Percentiles rank a stretch among this genome's conserved stretches.
Conservation (phyloP, 2,329 filamentous ascomycete species). For the Paracamarosporium sp. region DNA sequence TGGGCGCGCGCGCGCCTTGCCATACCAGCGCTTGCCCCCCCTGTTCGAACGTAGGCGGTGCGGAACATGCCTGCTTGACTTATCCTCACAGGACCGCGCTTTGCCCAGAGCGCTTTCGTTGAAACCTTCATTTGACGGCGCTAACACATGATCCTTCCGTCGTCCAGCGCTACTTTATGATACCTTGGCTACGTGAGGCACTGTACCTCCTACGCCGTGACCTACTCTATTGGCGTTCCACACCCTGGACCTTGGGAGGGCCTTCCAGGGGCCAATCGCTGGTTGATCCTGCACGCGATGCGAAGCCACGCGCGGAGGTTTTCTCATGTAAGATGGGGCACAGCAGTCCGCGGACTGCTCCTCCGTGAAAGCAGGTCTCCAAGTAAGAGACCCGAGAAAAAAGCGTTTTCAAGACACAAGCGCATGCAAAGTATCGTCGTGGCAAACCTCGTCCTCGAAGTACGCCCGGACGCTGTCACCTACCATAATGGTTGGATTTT, state of each 20-base stretch:
- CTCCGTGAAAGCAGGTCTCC: constrained; percentile 15
- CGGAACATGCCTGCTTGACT: constrained; percentile 30
- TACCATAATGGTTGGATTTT: constrained; percentile 47
- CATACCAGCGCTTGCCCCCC: constrained; percentile 38
- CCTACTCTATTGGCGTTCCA: constrained; percentile 28
- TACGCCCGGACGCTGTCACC: constrained; percentile 43
- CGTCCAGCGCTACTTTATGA: constrained; percentile 27
- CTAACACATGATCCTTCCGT: constrained; percentile 31
- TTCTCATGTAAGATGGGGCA: constrained; percentile 22
- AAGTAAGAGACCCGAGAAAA: constrained; percentile 19
- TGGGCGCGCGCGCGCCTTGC: constrained; percentile 45
- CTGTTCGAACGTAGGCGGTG: constrained; percentile 32
- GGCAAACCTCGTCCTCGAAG: constrained; percentile 34
- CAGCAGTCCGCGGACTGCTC: constrained; percentile 21
- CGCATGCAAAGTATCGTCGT: constrained; percentile 29
- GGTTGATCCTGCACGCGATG: constrained; percentile 22
- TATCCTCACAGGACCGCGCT: constrained; percentile 36
- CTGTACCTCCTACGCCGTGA: constrained; percentile 26
- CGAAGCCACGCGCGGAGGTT: constrained; percentile 38
- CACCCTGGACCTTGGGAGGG: constrained; percentile 17
- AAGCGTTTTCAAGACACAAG: constrained; percentile 32
- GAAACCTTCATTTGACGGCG: constrained; percentile 42
- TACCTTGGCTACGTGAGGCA: constrained; percentile 30
- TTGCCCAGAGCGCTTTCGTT: constrained; percentile 21
- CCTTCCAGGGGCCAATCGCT: constrained; percentile 34